These are phyloP conservation scores for Trichoderma arundinaceum DNA, from an alignment of 2,329 filamentous ascomycete genomes.

Conservation along the genomic window DNA sequence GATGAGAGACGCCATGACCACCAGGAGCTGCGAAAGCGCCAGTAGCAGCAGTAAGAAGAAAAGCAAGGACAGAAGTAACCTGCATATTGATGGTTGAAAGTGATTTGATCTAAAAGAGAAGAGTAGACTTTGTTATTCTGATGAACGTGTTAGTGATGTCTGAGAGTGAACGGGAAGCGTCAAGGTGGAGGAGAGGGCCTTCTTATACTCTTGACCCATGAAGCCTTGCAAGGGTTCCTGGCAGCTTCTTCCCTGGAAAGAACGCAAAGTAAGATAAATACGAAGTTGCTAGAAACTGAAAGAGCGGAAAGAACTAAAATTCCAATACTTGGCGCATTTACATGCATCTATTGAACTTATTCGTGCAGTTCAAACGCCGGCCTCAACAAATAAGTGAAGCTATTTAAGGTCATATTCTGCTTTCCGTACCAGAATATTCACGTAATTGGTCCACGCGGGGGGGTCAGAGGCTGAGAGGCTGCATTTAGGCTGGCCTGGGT, in stretches of 20 bases:
- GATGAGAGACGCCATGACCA: too few relatives aligned
- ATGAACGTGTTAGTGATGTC: constrained; percentile 5
- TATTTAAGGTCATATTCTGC: background rate
- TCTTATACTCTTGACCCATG: background rate
- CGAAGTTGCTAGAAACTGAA: constrained; percentile 2
- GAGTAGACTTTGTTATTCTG: background rate
- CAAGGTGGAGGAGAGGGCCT: background rate
- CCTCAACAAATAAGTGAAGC: background rate
- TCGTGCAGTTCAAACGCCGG: background rate
- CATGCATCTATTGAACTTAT: constrained; percentile 6
- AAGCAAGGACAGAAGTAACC: background rate
- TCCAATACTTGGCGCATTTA: background rate
- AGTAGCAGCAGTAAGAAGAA: background rate
- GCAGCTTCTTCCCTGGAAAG: background rate
- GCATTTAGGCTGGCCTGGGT: background rate
- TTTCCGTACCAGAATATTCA: background rate
- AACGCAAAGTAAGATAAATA: background rate
- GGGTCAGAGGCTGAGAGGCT: background rate
- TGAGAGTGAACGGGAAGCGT: background rate
- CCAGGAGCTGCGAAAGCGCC: constrained; percentile 15
- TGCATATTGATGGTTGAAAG: constrained; percentile 2
- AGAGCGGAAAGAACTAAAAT: background rate
- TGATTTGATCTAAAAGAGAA: background rate
- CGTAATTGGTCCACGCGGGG: background rate
- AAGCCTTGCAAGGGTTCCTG: background rate